Evolutionary conservation across 805 yeast genomes (phyloP), one percentile per base, ranked within the genome.

Genomic region (Candida takata): DNA sequence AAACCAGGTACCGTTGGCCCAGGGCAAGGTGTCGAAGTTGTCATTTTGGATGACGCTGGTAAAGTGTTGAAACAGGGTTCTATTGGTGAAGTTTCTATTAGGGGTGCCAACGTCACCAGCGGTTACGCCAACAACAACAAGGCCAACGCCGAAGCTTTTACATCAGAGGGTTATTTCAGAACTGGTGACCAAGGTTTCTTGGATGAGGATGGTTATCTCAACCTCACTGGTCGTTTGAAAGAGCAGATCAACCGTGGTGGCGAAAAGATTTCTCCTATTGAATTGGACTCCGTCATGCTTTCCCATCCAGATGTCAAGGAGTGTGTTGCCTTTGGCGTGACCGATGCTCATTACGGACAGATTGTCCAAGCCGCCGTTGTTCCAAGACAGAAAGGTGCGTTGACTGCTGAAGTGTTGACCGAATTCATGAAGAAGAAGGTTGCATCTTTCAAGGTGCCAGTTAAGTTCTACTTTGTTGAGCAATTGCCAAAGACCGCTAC

Each of bases 231-330:
- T 24, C 67, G 88, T 42, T 67, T 81, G 46, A 80, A 81, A 57
- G 88, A 80, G 56, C 62, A 81, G 47, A 81, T 80, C 50, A 80
- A 79, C 54, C 71, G 86, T 34, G 88, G 84, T 17, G 88, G 88
- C 38, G 88, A 80, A 58, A 80, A 81, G 57, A 79, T 80, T 41
- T 72, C 83, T 4, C 88, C 88, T 5, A 69, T 77, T 43, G 88
- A 80, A 54, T 59, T 80, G 19, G 88, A 80, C 48, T 69, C 76
- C 31, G 67, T 70, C 8, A 56, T 80, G 64, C 61, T 77, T n/a
- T 62, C 72, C 31, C 72, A 77, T 49, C 79, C 79, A 1, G 69
- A 67, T n/a, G 75, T 81, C 11, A 64, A 69, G 16, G 87, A 80
- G 52, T 86, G 83, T 18, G 87, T 81, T 13, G 65, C 79, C 4